Evolutionary conservation across 108 stramenopile genomes (phyloP), one percentile per base, ranked within the genome.

Genomic region (Cyclostephanos invisitatus): DNA sequence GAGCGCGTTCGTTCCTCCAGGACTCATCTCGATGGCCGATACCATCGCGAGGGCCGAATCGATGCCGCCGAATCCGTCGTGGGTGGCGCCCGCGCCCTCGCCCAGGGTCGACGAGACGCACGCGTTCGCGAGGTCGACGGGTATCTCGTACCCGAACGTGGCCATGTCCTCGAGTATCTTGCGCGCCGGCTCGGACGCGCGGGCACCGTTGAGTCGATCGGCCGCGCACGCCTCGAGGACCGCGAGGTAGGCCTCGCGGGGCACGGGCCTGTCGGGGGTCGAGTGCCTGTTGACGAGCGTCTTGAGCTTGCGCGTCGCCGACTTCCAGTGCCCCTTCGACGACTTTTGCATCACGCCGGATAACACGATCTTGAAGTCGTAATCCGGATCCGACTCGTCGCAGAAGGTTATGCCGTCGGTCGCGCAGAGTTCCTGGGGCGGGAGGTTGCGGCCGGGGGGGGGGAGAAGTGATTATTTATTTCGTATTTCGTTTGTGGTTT

Each of bases 41-140:
- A 91, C 62, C 89, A 94, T 94, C 29, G 91, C 93, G 68, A 94
- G 59, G 2, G 93, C 93, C 24, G 84, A 82, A 67, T 94, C 93
- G 37, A 94, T 86, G 29, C 93, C 93, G 65, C 91, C 93, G 67
- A 83, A 94, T 29, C 86, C 88, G 64, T 94, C 87, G 70, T 94
- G 93, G 17, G 83, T 90, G 11, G 70, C 89, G 56, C 88, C 77
- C 0, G 84, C 73, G 53, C 86, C 91, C 25, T 84, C 75, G 12
- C 91, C 91, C 62, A 94, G 62, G 14, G 74, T 72, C 53, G 84
- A 86, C 25, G 70, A 48, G 20, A 94, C 80, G 70, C 91, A 91
- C 18, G 71, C 64, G 50, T 94, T 94, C 2, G 80, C 89, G 37
- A 83, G 60, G 5, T 85, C 87, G 17, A 47, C 60, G 7, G 91